Evolutionary conservation across 169 alveolate species (phyloP).

Genomic region (Plasmodium sp.): DNA sequence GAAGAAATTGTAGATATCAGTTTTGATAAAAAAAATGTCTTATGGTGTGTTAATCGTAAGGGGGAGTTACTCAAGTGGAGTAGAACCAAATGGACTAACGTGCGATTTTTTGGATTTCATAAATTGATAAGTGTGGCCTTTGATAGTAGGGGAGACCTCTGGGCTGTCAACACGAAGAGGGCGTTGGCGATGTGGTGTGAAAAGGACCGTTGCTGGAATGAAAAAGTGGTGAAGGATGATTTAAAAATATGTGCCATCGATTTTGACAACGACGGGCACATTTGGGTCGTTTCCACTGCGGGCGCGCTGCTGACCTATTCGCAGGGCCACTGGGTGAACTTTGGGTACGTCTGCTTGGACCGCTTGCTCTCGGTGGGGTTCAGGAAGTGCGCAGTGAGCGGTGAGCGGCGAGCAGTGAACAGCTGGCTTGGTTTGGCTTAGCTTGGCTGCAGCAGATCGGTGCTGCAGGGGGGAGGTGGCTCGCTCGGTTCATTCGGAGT

Average conservation of each 20-base stretch:
- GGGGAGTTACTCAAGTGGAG: slow-evolving; percentile 71
- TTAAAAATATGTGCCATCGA: slow-evolving; percentile 60
- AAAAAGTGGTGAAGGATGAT: slow-evolving; percentile 32
- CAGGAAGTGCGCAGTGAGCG: not conserved
- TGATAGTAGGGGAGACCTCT: slow-evolving; percentile 65
- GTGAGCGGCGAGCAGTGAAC: not conserved
- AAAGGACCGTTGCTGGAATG: slow-evolving; percentile 56
- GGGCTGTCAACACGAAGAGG: slow-evolving; percentile 69
- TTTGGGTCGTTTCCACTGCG: slow-evolving; percentile 60
- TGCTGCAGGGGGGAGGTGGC: not conserved
- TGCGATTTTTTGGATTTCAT: slow-evolving; percentile 46
- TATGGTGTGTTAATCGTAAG: slow-evolving; percentile 71
- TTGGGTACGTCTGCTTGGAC: slow-evolving; percentile 43
- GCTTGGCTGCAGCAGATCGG: too few relatives aligned
- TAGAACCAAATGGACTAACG: slow-evolving; percentile 51
- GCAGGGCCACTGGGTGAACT: slow-evolving; percentile 53
- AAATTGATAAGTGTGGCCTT: slow-evolving; percentile 53
- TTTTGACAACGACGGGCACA: slow-evolving; percentile 38
- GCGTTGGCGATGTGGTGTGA: slow-evolving; percentile 52
- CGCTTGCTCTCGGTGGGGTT: slow-evolving; percentile 55
- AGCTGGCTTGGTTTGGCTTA: too few relatives aligned
- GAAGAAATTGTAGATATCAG: slow-evolving; percentile 69
- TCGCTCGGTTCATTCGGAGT: not conserved
- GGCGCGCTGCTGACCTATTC: slow-evolving; percentile 68
- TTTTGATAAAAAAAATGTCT: slow-evolving; percentile 67